phyloP scores from a whole-genome alignment of 495 filamentous ascomycete genomes.

The Staphylotrichum tortipilum region DNA sequence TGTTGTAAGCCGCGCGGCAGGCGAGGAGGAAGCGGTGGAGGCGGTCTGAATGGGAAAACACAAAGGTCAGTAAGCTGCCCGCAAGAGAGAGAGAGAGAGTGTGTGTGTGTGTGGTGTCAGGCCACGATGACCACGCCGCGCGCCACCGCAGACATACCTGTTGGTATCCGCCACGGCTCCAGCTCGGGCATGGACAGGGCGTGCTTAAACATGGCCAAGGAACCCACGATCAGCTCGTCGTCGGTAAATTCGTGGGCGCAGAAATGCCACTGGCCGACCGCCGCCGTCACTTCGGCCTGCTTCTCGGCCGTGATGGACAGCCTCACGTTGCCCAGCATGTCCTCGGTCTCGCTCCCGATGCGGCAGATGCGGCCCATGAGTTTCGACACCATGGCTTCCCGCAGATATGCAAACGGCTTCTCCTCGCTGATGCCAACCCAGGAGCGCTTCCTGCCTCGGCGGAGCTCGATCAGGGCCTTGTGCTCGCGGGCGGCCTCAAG shows the following conservation, averaged over 20 bases:
- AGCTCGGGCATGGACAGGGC: slow-evolving; percentile 75
- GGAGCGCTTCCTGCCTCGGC: slow-evolving; percentile 69
- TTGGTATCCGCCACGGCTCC: slow-evolving; percentile 65
- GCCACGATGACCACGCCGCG: too few species aligned
- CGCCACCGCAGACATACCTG: slow-evolving; percentile 57
- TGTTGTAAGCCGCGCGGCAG: slow-evolving; percentile 81
- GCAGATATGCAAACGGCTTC: slow-evolving; percentile 80
- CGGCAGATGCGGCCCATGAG: slow-evolving; percentile 90
- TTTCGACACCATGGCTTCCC: slow-evolving; percentile 79
- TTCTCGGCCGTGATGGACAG: slow-evolving; percentile 47
- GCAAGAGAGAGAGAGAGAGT: too few species aligned
- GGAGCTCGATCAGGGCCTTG: slow-evolving; percentile 55
- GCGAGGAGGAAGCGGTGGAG: slow-evolving; percentile 73
- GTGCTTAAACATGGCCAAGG: slow-evolving; percentile 80
- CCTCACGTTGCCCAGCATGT: slow-evolving; percentile 31
- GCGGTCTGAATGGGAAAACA: slow-evolving; percentile 46
- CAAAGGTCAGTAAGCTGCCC: slow-evolving; percentile 17
- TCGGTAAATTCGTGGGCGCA: slow-evolving; percentile 81
- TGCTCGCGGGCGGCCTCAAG: slow-evolving; percentile 62
- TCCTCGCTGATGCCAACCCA: slow-evolving; percentile 86
- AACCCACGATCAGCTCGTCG: slow-evolving; percentile 75
- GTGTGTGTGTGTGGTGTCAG: too few species aligned
- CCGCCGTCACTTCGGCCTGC: slow-evolving; percentile 52
- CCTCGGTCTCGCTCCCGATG: slow-evolving; percentile 42
- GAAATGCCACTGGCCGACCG: slow-evolving; percentile 78